phyloP scores from a whole-genome alignment of 1,139 yeast genomes.

The Scheffersomyces segobiensis region DNA sequence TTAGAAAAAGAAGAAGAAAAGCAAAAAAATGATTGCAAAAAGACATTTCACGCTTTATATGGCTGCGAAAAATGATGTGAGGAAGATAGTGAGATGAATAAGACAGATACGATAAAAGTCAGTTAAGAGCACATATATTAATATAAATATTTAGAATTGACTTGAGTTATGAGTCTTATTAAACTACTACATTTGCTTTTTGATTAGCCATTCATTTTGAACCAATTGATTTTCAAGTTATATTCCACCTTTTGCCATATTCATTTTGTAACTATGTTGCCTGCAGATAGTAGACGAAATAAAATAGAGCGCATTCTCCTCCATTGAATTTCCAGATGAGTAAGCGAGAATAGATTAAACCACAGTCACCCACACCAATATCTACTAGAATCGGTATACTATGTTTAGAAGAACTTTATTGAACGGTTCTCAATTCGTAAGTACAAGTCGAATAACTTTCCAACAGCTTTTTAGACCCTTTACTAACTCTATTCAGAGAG shows the following conservation, averaged over 20 bases:
- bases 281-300: background rate
- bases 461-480: constrained; percentile 3
- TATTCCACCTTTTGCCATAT: no score
- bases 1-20: background rate
- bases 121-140: background rate
- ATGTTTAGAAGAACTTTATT: constrained; percentile 29
- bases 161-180: background rate
- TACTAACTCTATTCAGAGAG: background rate
- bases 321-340: constrained; percentile 3
- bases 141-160: no score
- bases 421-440: constrained; percentile 20
- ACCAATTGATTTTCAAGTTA: no score
- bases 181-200: background rate
- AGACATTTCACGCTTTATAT: constrained; percentile 1
- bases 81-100: constrained; percentile 1
- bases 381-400: background rate
- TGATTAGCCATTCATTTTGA: background rate
- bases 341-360: background rate
- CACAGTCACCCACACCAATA: background rate
- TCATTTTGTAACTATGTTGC: background rate
- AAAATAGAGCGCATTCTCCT: background rate
- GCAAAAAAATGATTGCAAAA: constrained; percentile 16
- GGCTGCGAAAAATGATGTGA: background rate
- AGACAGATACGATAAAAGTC: background rate
- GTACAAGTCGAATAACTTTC: constrained; percentile 10